Base-by-base conservation (phyloP, 2,329 filamentous ascomycete genomes). In the Fusarium equiseti region DNA sequence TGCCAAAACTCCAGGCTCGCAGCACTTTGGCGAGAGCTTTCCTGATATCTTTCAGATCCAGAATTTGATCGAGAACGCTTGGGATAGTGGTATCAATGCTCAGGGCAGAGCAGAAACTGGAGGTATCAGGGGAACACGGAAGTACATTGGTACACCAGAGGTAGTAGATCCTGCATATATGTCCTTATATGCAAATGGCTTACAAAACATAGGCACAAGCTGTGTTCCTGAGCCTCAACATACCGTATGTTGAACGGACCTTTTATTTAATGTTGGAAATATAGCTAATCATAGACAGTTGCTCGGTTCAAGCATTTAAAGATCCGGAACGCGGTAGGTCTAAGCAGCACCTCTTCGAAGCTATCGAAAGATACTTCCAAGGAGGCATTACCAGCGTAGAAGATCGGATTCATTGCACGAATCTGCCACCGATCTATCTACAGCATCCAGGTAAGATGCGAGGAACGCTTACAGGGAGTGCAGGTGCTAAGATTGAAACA, bases 91-190 rank as follows among this genome's bases (percentile, higher is more conserved):
- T 1, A 93, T 96, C 77, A 96, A 97, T 74, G 78, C 87, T 5
- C 86, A 89, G 46, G 93, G 92, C 6, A 87, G 93, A 35, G 77
- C 88, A 4, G 94, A 98, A 80, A 98, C 95, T 1, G 95, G 95
- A 4, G 94, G 94, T 2, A 92, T 98, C 69, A 89, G 85, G 69
- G 91, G 91, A n/a, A 97, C 95, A 0, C 89, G 96, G 65, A 98
- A 98, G 79, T 98, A 96, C 77, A 98, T 98, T 73, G 95, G 95
- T 18, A 98, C 95, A 2, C 90, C 93, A 11, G 95, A 98, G 84
- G 92, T 93, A 83, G 72, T 78, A 31, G 3, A 10, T 22, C 26
- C 1, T 13, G 6, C 3, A n/a, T 18, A 16, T 26, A 29, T 6
- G 11, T 9, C 9, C 11, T 16, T 16, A 5, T 4, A 16, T 46